Evolutionary conservation across 306 rosid genomes (phyloP), one percentile per base, ranked within the genome.

Genomic region (Pueraria montana): DNA sequence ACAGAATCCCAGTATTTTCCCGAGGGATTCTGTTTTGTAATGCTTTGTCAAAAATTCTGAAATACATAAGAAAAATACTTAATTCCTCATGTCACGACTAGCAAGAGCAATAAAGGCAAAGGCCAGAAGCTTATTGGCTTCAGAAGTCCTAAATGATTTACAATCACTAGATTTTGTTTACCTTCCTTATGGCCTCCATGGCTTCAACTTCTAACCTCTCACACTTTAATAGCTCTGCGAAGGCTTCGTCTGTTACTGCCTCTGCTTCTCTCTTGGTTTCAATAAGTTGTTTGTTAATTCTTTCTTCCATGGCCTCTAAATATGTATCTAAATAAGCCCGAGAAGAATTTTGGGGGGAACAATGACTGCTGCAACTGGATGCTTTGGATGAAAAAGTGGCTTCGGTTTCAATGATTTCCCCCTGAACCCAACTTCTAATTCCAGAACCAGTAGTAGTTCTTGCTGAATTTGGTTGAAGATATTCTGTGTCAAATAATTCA

Each of bases 191-290:
- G 79, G 90, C 89, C 63, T 87, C 90, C 49, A 80, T 63, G 48
- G 97, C 97, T 78, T 89, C 84, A 8, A 56, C 79, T 88, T 91
- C 97, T 87, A 89, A 83, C 81, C 80, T 83, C 81, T 76, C 83
- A 78, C 91, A 49, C 78, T 79, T 91, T 1, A 70, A 53, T 56
- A 85, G 70, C 85, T 84, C 90, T 3, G 77, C 74, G 58, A 75
- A 63, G 52, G 89, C 87, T 65, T 89, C 90, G 5, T 80, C 81
- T 50, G 61, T 79, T 3, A 87, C 88, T 27, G 73, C 82, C 83
- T 89, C 91, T 2, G 85, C 91, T 91, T 93, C 92, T 52, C 70
- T 70, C 32, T 67, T 66, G 76, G 88, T 77, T 80, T 90, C 91
- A 23, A 26, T 79, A 72, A 93, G 89, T 83, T 83, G 87, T 52